phyloP scores from a whole-genome alignment of 768 basidiomycete genomes.

The Gymnopilus junonius region DNA sequence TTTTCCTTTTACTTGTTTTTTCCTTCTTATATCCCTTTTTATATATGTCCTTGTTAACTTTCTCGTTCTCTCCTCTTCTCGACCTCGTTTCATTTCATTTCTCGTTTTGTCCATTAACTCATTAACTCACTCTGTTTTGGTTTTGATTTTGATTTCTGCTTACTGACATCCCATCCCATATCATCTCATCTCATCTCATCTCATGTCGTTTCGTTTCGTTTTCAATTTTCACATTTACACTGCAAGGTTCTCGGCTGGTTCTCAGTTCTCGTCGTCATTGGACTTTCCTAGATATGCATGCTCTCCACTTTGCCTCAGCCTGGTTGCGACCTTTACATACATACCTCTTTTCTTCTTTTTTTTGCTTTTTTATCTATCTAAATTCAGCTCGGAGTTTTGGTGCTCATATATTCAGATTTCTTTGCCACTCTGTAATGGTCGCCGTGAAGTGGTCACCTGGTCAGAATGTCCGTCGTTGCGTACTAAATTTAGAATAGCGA shows the following conservation, averaged over 20 bases:
- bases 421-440: no score
- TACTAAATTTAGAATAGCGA: no score
- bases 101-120: background rate
- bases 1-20: background rate
- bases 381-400: no score
- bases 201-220: background rate
- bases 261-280: background rate
- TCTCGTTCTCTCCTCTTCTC: background rate
- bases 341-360: no score
- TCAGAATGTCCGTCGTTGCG: no score
- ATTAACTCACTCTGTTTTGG: no score
- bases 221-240: background rate
- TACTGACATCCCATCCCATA: no score
- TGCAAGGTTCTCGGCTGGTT: background rate
- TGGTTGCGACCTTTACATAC: background rate
- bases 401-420: no score
- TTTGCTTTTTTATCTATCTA: no score
- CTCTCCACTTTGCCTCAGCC: background rate
- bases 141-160: no score
- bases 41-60: background rate
- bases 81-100: background rate
- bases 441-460: no score
- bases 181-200: background rate
- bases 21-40: background rate
- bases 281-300: constrained; percentile 3